These are phyloP conservation scores for Striga hermonthica DNA, from an alignment of 305 asterid species.

Conservation along the genomic window DNA sequence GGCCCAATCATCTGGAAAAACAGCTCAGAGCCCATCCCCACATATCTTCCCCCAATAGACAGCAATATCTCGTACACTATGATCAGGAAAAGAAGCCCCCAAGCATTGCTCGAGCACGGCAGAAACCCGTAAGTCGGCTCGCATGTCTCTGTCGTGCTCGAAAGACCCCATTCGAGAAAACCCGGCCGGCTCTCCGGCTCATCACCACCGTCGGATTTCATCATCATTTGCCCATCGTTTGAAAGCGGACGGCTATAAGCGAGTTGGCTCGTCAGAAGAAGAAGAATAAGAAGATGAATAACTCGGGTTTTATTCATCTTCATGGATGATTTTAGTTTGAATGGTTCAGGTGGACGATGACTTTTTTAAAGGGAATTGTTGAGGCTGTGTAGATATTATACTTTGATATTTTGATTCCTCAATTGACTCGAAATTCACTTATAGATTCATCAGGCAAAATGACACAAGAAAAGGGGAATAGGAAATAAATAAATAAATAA, in stretches of 20 bases:
- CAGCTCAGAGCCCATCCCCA: constrained; percentile 44
- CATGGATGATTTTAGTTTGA: constrained; percentile 2
- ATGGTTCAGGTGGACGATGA: too few relatives aligned
- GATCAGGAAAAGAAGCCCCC: constrained; percentile 60
- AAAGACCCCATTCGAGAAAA: constrained; percentile 31
- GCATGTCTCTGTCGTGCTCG: constrained; percentile 32
- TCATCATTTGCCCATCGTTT: constrained; percentile 6
- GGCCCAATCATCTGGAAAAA: constrained; percentile 51
- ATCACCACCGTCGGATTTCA: constrained; percentile 22
- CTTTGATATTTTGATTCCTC: not conserved
- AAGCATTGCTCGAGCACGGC: constrained; percentile 43
- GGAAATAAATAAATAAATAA: too few relatives aligned
- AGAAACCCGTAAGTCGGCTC: constrained; percentile 37
- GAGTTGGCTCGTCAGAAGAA: constrained; percentile 25
- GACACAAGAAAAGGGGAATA: too few relatives aligned
- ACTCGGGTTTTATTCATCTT: constrained; percentile 20
- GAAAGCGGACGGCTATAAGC: constrained; percentile 35
- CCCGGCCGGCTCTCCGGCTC: not conserved
- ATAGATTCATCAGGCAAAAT: not conserved
- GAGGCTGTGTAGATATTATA: not conserved
- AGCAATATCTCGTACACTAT: constrained; percentile 48
- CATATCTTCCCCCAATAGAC: constrained; percentile 40
- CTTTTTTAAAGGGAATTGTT: not conserved
- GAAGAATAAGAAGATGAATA: constrained; percentile 24
- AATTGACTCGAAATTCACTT: not conserved